Evolutionary conservation across 352 stramenopile genomes (phyloP).

Genomic region (Globisporangium sylvaticum): DNA sequence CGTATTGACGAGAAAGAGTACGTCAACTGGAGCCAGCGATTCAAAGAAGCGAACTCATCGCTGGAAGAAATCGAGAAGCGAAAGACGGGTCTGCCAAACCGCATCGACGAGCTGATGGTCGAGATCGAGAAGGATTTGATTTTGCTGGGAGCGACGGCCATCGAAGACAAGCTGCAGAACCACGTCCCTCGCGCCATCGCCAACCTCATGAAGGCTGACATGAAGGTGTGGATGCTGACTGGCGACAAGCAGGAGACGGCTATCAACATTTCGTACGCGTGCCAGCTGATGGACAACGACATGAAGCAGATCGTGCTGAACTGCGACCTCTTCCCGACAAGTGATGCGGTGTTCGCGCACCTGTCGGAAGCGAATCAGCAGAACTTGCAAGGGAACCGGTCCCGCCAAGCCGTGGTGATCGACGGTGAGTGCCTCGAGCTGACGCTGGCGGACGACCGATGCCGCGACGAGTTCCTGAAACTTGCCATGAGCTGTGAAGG

Average conservation of each 20-base stretch:
- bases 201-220: constrained; percentile 79
- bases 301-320: constrained; percentile 81
- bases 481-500: constrained; percentile 67
- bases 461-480: constrained; percentile 56
- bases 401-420: constrained; percentile 60
- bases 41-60: constrained; percentile 59
- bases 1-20: constrained; percentile 58
- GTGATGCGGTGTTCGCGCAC: constrained; percentile 35
- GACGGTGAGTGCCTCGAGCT: constrained; percentile 69
- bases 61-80: constrained; percentile 81
- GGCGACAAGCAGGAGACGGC: constrained; percentile 93
- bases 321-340: constrained; percentile 53
- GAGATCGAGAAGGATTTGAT: constrained; percentile 82
- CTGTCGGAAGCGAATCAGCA: constrained; percentile 32
- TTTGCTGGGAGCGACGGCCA: constrained; percentile 87
- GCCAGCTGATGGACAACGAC: constrained; percentile 82
- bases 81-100: constrained; percentile 57
- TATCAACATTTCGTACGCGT: constrained; percentile 93
- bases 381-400: constrained; percentile 16
- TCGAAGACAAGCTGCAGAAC: constrained; percentile 93
- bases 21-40: constrained; percentile 52
- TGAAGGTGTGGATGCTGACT: constrained; percentile 93
- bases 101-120: constrained; percentile 67
- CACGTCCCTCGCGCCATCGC: constrained; percentile 86
- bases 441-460: constrained; percentile 47